phyloP scores from a whole-genome alignment of 192 early-diverging fungal genomes.

The Coemansia sp. region DNA sequence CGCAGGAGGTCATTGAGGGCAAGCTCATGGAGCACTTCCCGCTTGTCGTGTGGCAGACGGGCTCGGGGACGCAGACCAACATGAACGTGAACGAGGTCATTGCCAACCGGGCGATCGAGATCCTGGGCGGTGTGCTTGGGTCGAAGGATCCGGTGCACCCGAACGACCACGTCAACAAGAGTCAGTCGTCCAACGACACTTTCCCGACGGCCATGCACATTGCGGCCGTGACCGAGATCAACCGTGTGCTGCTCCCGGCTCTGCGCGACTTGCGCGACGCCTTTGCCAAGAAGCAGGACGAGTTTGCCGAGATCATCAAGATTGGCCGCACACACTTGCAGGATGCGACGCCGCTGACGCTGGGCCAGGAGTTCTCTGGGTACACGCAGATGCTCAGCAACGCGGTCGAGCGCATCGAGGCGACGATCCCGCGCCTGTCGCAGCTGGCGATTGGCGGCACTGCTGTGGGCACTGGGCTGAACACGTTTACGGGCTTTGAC shows the following conservation, averaged over 20 bases:
- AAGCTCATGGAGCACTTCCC: slow-evolving; percentile 95
- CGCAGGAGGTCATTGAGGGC: slow-evolving; percentile 89
- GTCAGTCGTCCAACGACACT: slow-evolving; percentile 97
- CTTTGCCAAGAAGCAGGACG: slow-evolving; percentile 68
- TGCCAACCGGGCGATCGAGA: slow-evolving; percentile 96
- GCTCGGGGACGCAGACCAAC: slow-evolving; percentile 97
- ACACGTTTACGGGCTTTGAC: slow-evolving; percentile 91
- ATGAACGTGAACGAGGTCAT: slow-evolving; percentile 98
- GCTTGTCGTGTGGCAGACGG: slow-evolving; percentile 97
- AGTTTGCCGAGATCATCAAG: slow-evolving; percentile 94
- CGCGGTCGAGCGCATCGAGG: slow-evolving; percentile 83
- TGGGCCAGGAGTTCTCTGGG: slow-evolving; percentile 99
- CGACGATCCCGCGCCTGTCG: slow-evolving; percentile 75
- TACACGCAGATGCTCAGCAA: slow-evolving; percentile 88
- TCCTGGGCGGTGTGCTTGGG: slow-evolving; percentile 86
- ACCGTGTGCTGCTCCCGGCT: slow-evolving; percentile 79
- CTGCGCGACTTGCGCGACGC: slow-evolving; percentile 75
- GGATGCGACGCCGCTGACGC: slow-evolving; percentile 95
- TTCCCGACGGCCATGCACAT: slow-evolving; percentile 99
- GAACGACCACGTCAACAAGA: slow-evolving; percentile 99
- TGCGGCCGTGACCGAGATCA: slow-evolving; percentile 83
- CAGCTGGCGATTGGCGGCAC: slow-evolving; percentile 96
- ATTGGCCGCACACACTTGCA: slow-evolving; percentile 98
- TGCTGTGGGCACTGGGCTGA: slow-evolving; percentile 96
- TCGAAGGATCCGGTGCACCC: slow-evolving; percentile 95